These are phyloP conservation scores for Raphidocelis subcapitata DNA, from an alignment of 139 green algal species.

Conservation along the genomic window DNA sequence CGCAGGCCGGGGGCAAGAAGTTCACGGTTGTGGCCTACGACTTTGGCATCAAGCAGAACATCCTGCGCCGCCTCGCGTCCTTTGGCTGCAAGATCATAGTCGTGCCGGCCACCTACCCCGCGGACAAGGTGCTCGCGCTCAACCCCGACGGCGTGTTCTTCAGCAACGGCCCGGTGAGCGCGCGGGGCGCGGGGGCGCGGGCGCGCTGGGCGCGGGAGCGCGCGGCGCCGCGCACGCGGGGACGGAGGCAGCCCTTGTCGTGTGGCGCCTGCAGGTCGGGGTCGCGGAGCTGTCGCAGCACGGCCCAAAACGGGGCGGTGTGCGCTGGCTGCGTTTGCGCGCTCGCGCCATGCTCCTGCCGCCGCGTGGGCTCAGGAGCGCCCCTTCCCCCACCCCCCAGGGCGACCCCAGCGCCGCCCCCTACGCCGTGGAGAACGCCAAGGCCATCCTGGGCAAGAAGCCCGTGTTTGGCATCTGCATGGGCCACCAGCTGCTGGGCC, in stretches of 20 bases:
- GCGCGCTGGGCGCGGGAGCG: too few species aligned
- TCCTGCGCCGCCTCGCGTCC: conserved; percentile 90
- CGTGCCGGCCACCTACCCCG: conserved; percentile 89
- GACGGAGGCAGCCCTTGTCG: not conserved
- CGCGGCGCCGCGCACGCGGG: too few species aligned
- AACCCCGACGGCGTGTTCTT: conserved; percentile 99
- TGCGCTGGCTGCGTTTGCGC: too few species aligned
- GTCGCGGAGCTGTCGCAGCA: too few species aligned
- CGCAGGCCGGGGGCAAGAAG: conserved; percentile 19
- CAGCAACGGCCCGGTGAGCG: conserved; percentile 87
- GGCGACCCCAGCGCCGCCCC: conserved; percentile 96
- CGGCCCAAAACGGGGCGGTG: too few species aligned
- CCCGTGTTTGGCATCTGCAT: conserved; percentile 99
- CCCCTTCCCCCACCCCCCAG: conserved; percentile 38
- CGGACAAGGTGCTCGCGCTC: conserved; percentile 90
- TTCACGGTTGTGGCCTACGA: conserved; percentile 92
- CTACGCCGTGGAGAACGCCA: conserved; percentile 96
- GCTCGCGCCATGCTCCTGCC: conserved; percentile 1
- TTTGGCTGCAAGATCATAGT: conserved; percentile 96
- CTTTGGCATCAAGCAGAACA: conserved; percentile 99
- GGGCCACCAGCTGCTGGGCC: conserved; percentile 98
- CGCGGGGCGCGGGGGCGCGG: not conserved
- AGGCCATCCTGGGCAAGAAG: conserved; percentile 91
- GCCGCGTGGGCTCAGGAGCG: not conserved
- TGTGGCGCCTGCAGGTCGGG: too few species aligned